Evolutionary conservation across 1,284 basidiomycete species (phyloP).

Genomic region (Pterula multifida): DNA sequence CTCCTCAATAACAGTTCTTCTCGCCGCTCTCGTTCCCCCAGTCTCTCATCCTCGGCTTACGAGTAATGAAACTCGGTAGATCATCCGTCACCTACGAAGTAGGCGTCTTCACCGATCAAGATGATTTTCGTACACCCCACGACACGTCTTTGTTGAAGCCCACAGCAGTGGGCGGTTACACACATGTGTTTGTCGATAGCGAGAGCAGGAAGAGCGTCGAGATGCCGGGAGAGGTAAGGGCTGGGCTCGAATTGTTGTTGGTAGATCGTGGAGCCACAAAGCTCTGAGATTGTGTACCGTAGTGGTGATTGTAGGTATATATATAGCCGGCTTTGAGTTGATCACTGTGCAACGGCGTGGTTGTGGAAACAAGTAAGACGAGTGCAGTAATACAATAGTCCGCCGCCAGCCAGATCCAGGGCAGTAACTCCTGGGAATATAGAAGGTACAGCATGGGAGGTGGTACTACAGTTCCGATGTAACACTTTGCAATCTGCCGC

Average conservation of each 20-base stretch:
- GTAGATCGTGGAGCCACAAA: neutral
- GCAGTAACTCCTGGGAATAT: too few relatives aligned
- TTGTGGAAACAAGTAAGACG: too few relatives aligned
- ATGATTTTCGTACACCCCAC: constrained; percentile 13
- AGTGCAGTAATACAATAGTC: too few relatives aligned
- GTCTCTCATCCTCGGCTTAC: constrained; percentile 51
- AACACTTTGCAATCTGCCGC: too few relatives aligned
- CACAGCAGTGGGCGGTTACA: constrained; percentile 64
- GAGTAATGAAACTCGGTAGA: constrained; percentile 49
- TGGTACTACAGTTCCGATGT: too few relatives aligned
- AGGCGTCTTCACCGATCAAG: constrained; percentile 48
- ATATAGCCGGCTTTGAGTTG: too few relatives aligned
- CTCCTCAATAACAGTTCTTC: constrained; percentile 35
- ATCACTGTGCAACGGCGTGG: too few relatives aligned
- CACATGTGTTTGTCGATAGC: constrained; percentile 68
- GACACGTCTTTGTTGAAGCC: constrained; percentile 14
- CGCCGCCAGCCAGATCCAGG: too few relatives aligned
- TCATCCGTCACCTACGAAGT: constrained; percentile 70
- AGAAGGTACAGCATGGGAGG: too few relatives aligned
- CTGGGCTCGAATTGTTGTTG: constrained; percentile 28
- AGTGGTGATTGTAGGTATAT: neutral
- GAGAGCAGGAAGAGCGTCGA: constrained; percentile 36
- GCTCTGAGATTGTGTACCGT: neutral
- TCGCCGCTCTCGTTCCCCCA: constrained; percentile 57
- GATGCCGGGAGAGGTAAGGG: constrained; percentile 27